phyloP scores from a whole-genome alignment of 2,329 filamentous ascomycete genomes.

The Colletotrichum musae region DNA sequence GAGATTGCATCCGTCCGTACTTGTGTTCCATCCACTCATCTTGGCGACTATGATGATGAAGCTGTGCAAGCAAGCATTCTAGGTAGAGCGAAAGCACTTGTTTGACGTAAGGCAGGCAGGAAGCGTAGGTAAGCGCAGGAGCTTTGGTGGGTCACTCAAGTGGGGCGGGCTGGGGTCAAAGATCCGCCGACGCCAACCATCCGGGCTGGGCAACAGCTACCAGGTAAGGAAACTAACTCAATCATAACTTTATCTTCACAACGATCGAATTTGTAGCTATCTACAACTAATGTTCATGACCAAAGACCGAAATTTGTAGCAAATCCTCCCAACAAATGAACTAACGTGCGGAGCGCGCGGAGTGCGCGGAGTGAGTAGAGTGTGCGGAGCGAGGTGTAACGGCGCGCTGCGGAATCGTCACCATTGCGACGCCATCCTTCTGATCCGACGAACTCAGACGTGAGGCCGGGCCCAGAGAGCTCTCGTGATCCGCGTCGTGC shows the following conservation, averaged over 20 bases:
- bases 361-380: no score
- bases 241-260: background rate
- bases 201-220: background rate
- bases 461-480: conserved; percentile 35
- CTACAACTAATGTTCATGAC: conserved; percentile 25
- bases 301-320: conserved; percentile 1
- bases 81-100: background rate
- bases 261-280: conserved; percentile 26
- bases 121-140: conserved; percentile 3
- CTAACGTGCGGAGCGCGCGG: conserved; percentile 2
- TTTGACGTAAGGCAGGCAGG: background rate
- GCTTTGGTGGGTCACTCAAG: conserved; percentile 29
- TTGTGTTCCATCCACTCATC: conserved; percentile 96
- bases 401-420: conserved; percentile 39
- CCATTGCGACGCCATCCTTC: conserved; percentile 39
- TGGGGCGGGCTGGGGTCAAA: conserved; percentile 34
- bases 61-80: background rate
- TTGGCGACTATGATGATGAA: conserved; percentile 41
- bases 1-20: conserved; percentile 61
- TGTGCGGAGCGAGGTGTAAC: conserved; percentile 36
- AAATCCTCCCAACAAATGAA: conserved; percentile 1
- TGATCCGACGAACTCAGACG: conserved; percentile 40
- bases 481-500: conserved; percentile 39
- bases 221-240: no score
- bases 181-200: conserved; percentile 25